phyloP scores from a whole-genome alignment of 768 basidiomycete species.

The Pleurotus cornucopiae region DNA sequence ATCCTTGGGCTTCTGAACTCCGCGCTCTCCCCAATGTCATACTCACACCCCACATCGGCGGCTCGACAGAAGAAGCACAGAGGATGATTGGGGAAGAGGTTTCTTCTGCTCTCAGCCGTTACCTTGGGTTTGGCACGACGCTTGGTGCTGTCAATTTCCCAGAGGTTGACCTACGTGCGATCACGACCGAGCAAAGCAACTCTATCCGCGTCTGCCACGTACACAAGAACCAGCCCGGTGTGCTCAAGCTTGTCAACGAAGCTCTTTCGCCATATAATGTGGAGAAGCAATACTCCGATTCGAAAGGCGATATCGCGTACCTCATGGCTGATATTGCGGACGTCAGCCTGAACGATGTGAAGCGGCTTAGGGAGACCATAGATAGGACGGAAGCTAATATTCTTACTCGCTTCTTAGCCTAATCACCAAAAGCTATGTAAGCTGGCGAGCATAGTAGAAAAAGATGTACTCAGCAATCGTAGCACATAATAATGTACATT shows the following conservation, averaged over 20 bases:
- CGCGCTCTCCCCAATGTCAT: constrained; percentile 84
- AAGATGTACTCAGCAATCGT: constrained; percentile 15
- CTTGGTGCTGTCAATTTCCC: constrained; percentile 98
- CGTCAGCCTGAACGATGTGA: constrained; percentile 78
- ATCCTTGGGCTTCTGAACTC: constrained; percentile 76
- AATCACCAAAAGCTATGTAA: constrained; percentile 14
- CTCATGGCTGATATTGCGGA: constrained; percentile 96
- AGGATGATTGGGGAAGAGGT: constrained; percentile 97
- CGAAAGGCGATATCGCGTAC: constrained; percentile 89
- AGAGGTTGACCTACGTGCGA: constrained; percentile 93
- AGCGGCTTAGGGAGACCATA: constrained; percentile 73
- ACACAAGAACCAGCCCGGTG: constrained; percentile 94
- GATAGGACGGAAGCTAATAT: constrained; percentile 81
- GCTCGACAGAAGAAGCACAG: constrained; percentile 98
- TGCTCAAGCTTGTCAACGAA: constrained; percentile 92
- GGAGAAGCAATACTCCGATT: constrained; percentile 99
- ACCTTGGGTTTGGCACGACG: constrained; percentile 89
- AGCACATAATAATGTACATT: background rate
- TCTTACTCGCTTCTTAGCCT: constrained; percentile 80
- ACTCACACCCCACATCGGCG: constrained; percentile 97
- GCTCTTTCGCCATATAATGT: constrained; percentile 94
- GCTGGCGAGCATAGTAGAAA: background rate
- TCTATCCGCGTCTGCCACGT: constrained; percentile 92
- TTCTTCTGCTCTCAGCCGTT: constrained; percentile 75
- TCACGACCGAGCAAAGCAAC: constrained; percentile 75